Evolutionary conservation across 179 eudicot species (phyloP).

Genomic region (Silene coronaria): DNA sequence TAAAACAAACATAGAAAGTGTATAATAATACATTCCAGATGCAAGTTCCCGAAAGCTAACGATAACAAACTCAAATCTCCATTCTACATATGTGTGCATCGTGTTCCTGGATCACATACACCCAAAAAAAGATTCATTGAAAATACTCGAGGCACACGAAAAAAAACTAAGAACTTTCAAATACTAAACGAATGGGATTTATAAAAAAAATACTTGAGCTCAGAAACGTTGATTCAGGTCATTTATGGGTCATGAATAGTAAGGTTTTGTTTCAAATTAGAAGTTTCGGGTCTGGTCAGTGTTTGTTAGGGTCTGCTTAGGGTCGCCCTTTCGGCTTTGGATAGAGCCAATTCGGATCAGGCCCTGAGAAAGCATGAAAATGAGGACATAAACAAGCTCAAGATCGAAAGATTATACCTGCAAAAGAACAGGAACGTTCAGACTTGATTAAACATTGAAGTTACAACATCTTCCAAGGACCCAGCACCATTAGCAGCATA

Average conservation of each 20-base stretch:
- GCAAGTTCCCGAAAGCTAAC: constrained; percentile 18
- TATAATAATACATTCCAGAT: constrained; percentile 19
- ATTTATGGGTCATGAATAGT: no score
- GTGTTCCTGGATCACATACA: constrained; percentile 27
- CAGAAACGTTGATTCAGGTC: no score
- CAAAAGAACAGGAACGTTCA: constrained; percentile 10
- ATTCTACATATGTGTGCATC: constrained; percentile 11
- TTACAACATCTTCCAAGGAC: constrained; percentile 59
- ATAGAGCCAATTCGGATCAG: no score
- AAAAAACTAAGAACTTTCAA: background rate
- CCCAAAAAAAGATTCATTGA: background rate
- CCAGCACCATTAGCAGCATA: constrained; percentile 35
- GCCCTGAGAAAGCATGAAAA: background rate
- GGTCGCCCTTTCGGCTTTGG: no score
- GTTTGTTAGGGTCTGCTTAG: no score
- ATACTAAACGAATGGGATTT: background rate
- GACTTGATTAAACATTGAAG: constrained; percentile 41
- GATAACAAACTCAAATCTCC: constrained; percentile 20
- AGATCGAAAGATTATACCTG: constrained; percentile 20
- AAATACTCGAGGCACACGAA: background rate
- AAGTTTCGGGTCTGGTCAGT: no score
- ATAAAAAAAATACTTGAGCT: no score
- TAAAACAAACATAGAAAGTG: constrained; percentile 15
- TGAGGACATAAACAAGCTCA: background rate
- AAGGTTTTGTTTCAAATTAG: no score